Percentiles rank a stretch among this genome's conserved stretches.
Evolutionary conservation across 176 grass and related monocot species (phyloP).

Genomic region (Oropetium thomaeum): DNA sequence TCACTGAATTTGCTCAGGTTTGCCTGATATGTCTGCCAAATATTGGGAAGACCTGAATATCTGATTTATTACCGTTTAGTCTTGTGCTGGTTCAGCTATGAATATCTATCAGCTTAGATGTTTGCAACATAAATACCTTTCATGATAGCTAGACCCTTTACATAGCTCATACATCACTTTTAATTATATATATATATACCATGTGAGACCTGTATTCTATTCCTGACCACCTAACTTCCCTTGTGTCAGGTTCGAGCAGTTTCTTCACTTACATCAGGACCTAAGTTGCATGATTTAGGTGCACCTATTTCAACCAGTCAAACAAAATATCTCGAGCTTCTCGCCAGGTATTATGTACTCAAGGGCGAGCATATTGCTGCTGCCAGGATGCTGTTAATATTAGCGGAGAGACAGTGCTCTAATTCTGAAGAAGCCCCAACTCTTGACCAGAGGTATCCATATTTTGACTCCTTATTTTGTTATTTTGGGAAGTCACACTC

Average conservation of each 20-base stretch:
- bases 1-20: slow-evolving; percentile 18
- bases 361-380: slow-evolving; percentile 89
- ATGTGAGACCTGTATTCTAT: not conserved
- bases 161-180: not conserved
- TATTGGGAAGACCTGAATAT: not conserved
- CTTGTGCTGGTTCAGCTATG: not conserved
- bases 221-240: slow-evolving; percentile 21
- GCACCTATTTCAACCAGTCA: slow-evolving; percentile 51
- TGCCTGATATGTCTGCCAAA: slow-evolving; percentile 8
- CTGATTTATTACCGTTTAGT: not conserved
- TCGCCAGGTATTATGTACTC: slow-evolving; percentile 78
- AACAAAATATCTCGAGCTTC: slow-evolving; percentile 81
- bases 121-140: slow-evolving; percentile 22
- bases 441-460: slow-evolving; percentile 73
- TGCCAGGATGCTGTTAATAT: slow-evolving; percentile 71
- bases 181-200: not conserved
- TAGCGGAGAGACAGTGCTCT: slow-evolving; percentile 86
- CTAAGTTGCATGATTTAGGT: slow-evolving; percentile 42
- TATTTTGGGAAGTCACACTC: slow-evolving; percentile 5
- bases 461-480: slow-evolving; percentile 29
- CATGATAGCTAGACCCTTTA: slow-evolving; percentile 11
- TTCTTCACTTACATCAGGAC: slow-evolving; percentile 35
- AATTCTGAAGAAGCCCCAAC: slow-evolving; percentile 63
- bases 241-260: slow-evolving; percentile 41
- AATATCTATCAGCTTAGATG: not conserved